Base-by-base conservation (phyloP, 2,329 filamentous ascomycete species). In the Arthrobotrys sinensis region DNA sequence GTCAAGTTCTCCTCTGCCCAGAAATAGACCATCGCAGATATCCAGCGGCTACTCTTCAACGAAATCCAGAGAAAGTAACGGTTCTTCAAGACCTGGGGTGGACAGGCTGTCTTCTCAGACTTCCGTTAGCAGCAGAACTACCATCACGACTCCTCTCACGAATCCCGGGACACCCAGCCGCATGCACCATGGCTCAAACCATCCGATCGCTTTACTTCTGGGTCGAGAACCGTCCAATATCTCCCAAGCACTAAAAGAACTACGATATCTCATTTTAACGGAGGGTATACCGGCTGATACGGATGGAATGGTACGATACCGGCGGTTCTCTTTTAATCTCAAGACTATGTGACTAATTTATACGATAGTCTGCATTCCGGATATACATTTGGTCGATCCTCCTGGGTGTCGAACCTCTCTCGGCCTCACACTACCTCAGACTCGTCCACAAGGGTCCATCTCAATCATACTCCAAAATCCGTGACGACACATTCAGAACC, bases 311-410 rank as follows among this genome's bases (percentile, higher is more conserved):
- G 86, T 87, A 84, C 76, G 83, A 62, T 68, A 34, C 24, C 21
- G 52, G 34, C 7, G 19, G 36, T n/a, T 19, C 24, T 28, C 40
- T 48, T 53, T 62, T 38, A 48, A 14, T 14, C 36, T 8, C 43
- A n/a, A 53, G 0, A 52, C 46, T 28, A 43, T n/a, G 19, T 40
- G 0, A 21, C 55, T 60, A 38, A 32, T 32, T 70, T 50, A 52
- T 76, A 72, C 24, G 28, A 34, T 24, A 97, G 95, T 99, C 96
- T 19, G 91, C 94, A 53, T 87, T 96, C 80, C 91, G 96, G 82
- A 96, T 98, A 83, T 98, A 99, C 84, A 90, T 97, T 80, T 99
- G 96, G 96, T 89, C 98, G 46, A 93, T 97, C 81, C 89, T 99
- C 11, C 91, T 99, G 81, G 93, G 97, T 83, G 91, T 94, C 36